Evolutionary conservation across 768 basidiomycete species (phyloP).

Genomic region (Cyathus striatus): DNA sequence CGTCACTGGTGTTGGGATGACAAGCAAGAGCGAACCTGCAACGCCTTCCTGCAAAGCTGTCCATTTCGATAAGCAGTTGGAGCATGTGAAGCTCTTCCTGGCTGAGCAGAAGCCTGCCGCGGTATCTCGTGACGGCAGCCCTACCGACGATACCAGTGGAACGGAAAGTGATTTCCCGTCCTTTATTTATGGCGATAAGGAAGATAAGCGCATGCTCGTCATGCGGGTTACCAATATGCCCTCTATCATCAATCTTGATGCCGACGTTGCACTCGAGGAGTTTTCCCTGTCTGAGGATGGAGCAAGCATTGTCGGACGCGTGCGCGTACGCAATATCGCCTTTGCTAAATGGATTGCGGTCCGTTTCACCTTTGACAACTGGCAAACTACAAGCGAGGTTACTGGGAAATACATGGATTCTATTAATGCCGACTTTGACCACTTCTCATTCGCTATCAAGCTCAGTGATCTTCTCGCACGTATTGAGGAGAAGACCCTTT

Average conservation of each 20-base stretch:
- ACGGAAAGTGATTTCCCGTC: slow-evolving; percentile 75
- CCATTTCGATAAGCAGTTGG: slow-evolving; percentile 88
- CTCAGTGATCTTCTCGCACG: slow-evolving; percentile 72
- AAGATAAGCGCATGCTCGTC: slow-evolving; percentile 33
- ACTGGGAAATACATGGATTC: slow-evolving; percentile 61
- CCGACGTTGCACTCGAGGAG: slow-evolving; percentile 51
- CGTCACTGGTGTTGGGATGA: slow-evolving; percentile 37
- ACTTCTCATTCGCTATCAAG: slow-evolving; percentile 73
- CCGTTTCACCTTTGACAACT: slow-evolving; percentile 89
- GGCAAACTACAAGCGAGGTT: slow-evolving; percentile 96
- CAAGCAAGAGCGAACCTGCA: slow-evolving; percentile 69
- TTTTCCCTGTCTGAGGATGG: slow-evolving; percentile 48
- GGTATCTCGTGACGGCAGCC: slow-evolving; percentile 87
- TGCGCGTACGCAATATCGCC: slow-evolving; percentile 80
- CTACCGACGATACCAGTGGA: slow-evolving; percentile 75
- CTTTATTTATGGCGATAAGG: slow-evolving; percentile 52
- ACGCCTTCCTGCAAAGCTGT: slow-evolving; percentile 85
- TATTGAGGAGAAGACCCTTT: slow-evolving; percentile 80
- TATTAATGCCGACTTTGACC: slow-evolving; percentile 52
- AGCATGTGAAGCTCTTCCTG: slow-evolving; percentile 92
- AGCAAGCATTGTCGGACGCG: slow-evolving; percentile 59
- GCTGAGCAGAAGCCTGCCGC: slow-evolving; percentile 94
- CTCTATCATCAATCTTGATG: slow-evolving; percentile 24
- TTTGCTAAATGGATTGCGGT: slow-evolving; percentile 85
- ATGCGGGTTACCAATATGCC: slow-evolving; percentile 74